phyloP scores from a whole-genome alignment of 2,329 filamentous ascomycete species.

The Talaromyces atroroseus region DNA sequence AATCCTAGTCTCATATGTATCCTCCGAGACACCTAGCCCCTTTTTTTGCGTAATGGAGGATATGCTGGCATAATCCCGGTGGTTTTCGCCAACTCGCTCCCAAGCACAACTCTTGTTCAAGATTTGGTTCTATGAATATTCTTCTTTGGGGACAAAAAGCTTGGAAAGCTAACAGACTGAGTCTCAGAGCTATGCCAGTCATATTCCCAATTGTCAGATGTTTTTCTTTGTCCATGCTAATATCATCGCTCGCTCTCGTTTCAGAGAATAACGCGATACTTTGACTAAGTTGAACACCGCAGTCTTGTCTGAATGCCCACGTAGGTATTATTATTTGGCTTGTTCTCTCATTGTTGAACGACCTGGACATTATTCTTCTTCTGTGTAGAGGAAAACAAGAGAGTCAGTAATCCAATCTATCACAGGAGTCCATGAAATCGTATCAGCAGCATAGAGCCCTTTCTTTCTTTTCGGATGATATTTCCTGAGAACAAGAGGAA shows the following conservation, averaged over 20 bases:
- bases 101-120: not conserved
- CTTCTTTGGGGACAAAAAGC: not conserved
- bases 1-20: not conserved
- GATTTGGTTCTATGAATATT: not conserved
- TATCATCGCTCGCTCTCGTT: not conserved
- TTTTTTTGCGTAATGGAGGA: not conserved
- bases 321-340: not conserved
- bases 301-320: not conserved
- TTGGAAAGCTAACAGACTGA: not conserved
- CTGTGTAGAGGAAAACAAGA: conserved; percentile 20
- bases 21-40: not conserved
- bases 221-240: not conserved
- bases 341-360: conserved; percentile 35
- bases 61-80: not conserved
- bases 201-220: not conserved
- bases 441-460: not conserved
- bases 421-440: not conserved
- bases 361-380: conserved; percentile 48
- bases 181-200: not conserved
- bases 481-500: not conserved
- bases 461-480: not conserved
- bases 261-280: not conserved
- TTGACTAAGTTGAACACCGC: not conserved
- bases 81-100: not conserved
- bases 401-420: not conserved